Percentiles rank a stretch among this genome's conserved stretches.
phyloP scores from a whole-genome alignment of 225 moss, liverwort and hornwort genomes.

The Climacium dendroides region DNA sequence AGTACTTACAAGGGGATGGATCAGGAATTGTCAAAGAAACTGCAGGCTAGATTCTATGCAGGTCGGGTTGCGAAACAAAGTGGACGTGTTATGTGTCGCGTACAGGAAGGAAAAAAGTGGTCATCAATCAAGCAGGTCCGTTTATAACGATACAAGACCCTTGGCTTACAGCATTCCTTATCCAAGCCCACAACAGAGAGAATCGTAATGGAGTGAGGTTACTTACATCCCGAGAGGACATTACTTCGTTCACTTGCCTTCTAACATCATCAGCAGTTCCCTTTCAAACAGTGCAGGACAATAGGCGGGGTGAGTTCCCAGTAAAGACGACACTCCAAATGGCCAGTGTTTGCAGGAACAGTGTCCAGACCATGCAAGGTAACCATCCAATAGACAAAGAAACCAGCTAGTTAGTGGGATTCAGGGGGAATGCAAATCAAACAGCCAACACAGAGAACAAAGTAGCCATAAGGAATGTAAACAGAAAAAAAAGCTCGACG shows the following conservation, averaged over 20 bases:
- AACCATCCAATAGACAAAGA: not conserved
- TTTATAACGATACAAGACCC: not conserved
- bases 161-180: not conserved
- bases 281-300: slow-evolving; percentile 8
- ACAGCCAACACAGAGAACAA: not conserved
- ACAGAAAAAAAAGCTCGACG: not conserved
- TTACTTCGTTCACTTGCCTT: slow-evolving; percentile 84
- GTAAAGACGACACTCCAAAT: not conserved
- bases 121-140: not conserved
- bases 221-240: slow-evolving; percentile 81
- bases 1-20: not conserved
- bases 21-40: not conserved
- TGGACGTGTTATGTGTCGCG: not conserved
- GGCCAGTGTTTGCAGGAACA: not conserved
- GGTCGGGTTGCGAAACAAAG: not conserved
- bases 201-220: not conserved
- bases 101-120: not conserved
- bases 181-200: not conserved
- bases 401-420: not conserved
- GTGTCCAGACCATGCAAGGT: not conserved
- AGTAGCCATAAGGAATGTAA: not conserved
- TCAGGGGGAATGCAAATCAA: not conserved
- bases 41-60: not conserved
- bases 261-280: slow-evolving; percentile 83
- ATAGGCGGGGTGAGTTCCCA: not conserved